Conservation (phyloP, 108 stramenopile genomes). For the Mediolabrus comicus region DNA sequence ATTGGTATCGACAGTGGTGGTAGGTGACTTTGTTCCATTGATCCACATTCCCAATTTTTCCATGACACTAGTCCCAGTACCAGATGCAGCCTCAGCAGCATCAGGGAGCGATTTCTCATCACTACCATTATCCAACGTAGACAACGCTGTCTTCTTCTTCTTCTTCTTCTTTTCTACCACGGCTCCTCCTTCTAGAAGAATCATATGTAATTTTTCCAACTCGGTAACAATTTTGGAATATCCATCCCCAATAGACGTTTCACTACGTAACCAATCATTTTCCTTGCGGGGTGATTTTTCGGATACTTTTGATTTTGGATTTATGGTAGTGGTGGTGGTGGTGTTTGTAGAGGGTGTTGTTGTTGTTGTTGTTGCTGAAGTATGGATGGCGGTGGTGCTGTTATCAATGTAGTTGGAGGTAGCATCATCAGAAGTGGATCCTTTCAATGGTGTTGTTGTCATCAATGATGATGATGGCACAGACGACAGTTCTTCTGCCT, state of each 20-base stretch:
- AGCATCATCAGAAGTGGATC: too few relatives aligned
- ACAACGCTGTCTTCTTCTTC: too few relatives aligned
- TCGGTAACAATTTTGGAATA: background rate
- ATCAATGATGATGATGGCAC: too few relatives aligned
- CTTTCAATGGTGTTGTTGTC: too few relatives aligned
- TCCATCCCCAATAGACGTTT: background rate
- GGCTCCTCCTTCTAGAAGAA: too few relatives aligned
- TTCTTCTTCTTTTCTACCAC: background rate
- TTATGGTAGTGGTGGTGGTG: background rate
- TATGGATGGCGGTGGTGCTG: background rate
- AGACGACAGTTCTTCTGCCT: too few relatives aligned
- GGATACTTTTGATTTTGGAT: background rate
- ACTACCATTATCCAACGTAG: background rate
- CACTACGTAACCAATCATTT: background rate
- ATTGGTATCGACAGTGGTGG: background rate
- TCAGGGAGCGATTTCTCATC: background rate
- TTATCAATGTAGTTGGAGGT: too few relatives aligned
- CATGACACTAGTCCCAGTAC: background rate
- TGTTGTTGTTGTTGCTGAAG: background rate
- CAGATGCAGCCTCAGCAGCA: background rate
- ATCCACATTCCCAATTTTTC: background rate
- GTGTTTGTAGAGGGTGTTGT: background rate
- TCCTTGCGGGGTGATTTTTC: background rate
- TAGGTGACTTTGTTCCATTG: background rate
- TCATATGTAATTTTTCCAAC: background rate